phyloP scores from a whole-genome alignment of 2,329 filamentous ascomycete genomes.

The Alternaria longipes region DNA sequence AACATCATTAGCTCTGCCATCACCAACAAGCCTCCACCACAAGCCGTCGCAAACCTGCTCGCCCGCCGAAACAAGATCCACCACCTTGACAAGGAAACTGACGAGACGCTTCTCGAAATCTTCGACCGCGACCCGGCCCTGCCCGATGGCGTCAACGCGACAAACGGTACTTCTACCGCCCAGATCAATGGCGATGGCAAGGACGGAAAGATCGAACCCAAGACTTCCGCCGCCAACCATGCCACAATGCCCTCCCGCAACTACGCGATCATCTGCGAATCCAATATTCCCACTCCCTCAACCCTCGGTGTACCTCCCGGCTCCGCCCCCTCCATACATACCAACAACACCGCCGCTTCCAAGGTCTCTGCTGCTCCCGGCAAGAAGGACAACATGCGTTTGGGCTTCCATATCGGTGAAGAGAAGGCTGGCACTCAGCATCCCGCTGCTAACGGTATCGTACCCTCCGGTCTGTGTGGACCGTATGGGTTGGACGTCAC shows the following conservation, averaged over 20 bases:
- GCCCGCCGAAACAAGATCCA: slow-evolving; percentile 72
- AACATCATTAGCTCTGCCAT: slow-evolving; percentile 72
- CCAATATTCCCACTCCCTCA: slow-evolving; percentile 40
- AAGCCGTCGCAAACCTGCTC: slow-evolving; percentile 70
- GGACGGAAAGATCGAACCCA: slow-evolving; percentile 48
- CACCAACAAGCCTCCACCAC: slow-evolving; percentile 73
- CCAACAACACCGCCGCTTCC: slow-evolving; percentile 42
- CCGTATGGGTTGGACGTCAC: slow-evolving; percentile 57
- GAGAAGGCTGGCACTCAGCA: slow-evolving; percentile 79
- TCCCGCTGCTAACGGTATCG: slow-evolving; percentile 67
- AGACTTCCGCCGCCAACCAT: slow-evolving; percentile 78
- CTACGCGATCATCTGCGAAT: slow-evolving; percentile 70
- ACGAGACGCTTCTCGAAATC: slow-evolving; percentile 70
- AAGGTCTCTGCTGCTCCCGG: slow-evolving; percentile 37
- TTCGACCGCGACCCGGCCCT: slow-evolving; percentile 67
- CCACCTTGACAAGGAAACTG: slow-evolving; percentile 68
- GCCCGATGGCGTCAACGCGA: slow-evolving; percentile 35
- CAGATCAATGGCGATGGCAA: slow-evolving; percentile 33
- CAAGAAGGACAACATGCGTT: slow-evolving; percentile 68
- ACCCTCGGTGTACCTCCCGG: slow-evolving; percentile 26
- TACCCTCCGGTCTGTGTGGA: slow-evolving; percentile 55
- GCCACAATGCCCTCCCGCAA: slow-evolving; percentile 82
- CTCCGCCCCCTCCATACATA: slow-evolving; percentile 26
- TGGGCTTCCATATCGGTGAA: slow-evolving; percentile 79
- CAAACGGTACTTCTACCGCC: slow-evolving; percentile 30